Evolutionary conservation across 2,329 filamentous ascomycete species (phyloP), one percentile per base, ranked within the genome.

Genomic region (Hymenotorrendiella dingleyae): DNA sequence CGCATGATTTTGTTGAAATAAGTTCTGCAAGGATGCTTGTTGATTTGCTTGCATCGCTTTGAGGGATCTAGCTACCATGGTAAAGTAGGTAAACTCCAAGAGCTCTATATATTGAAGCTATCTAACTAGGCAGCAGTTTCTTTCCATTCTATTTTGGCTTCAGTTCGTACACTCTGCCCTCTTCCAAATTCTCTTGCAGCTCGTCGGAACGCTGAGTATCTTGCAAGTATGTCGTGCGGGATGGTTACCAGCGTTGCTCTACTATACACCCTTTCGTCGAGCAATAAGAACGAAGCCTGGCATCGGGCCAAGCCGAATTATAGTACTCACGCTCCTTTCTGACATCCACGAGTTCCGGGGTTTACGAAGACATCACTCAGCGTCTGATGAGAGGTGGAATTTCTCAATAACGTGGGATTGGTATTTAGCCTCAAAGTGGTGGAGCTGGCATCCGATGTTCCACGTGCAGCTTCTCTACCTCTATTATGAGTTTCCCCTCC

Each of bases 91-190:
- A 39, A 8, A n/a, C 22, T 33, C 8, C 10, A 21, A 6, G 11
- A 24, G 23, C 12, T 36, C 22, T 40, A 30, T 40, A 40, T 40
- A 40, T 40, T 29, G 17, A 40, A 14, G 8, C 19, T n/a, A 29
- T 7, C 10, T 7, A 17, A 33, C 19, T 16, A 40, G 37, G 37
- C 37, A 40, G 37, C 37, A 30, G 27, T 21, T 32, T 32, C 21
- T n/a, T 8, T 16, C 34, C 22, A n/a, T 22, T 14, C 11, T 17
- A 34, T 22, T 20, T 14, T 30, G 8, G 8, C 36, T 17, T 28
- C 16, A 29, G n/a, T n/a, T n/a, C 17, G 4, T 22, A 34, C 4
- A 3, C 2, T 5, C 4, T 20, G 10, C 16, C 16, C 12, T 14
- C n/a, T 29, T 4, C 27, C 5, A n/a, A 21, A 33, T 34, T 34